Conservation (phyloP, 1,284 basidiomycete genomes). For the Trametes polyzona region DNA sequence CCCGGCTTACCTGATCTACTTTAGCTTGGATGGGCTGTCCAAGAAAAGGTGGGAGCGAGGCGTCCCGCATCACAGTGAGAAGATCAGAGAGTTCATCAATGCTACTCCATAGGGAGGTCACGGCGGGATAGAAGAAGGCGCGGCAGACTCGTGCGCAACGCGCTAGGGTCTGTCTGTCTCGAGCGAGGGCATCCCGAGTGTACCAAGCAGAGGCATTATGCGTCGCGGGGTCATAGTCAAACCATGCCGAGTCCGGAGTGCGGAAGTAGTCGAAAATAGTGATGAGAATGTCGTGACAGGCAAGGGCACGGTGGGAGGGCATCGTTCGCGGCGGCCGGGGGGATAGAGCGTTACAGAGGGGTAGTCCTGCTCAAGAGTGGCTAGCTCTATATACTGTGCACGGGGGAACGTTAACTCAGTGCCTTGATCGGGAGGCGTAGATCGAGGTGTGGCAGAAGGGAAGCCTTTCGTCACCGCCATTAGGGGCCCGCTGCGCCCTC, state of each 20-base stretch:
- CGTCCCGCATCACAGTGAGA: neutral
- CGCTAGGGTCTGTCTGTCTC: slow-evolving; percentile 6
- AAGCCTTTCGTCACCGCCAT: neutral
- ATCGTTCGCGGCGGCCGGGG: neutral
- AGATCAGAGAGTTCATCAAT: slow-evolving; percentile 15
- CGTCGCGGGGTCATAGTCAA: slow-evolving; percentile 15
- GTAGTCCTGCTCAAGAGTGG: too few relatives aligned
- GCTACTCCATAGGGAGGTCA: slow-evolving; percentile 16
- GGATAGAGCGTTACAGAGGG: neutral
- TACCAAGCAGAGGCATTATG: slow-evolving; percentile 11
- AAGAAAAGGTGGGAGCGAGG: neutral
- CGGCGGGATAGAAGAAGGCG: slow-evolving; percentile 18
- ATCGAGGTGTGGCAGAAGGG: neutral
- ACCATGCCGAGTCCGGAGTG: slow-evolving; percentile 8
- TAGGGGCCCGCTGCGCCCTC: too few relatives aligned
- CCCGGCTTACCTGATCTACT: too few relatives aligned
- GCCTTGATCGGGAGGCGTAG: neutral
- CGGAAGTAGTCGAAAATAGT: slow-evolving; percentile 17
- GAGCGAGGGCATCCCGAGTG: neutral
- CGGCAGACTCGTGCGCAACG: slow-evolving; percentile 18
- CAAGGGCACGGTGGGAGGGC: slow-evolving; percentile 4
- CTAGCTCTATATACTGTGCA: neutral
- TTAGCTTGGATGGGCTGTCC: too few relatives aligned
- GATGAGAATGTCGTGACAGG: slow-evolving; percentile 20
- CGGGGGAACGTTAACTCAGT: neutral